Conservation (phyloP, 345 rosid species). For the Psidium guajava region DNA sequence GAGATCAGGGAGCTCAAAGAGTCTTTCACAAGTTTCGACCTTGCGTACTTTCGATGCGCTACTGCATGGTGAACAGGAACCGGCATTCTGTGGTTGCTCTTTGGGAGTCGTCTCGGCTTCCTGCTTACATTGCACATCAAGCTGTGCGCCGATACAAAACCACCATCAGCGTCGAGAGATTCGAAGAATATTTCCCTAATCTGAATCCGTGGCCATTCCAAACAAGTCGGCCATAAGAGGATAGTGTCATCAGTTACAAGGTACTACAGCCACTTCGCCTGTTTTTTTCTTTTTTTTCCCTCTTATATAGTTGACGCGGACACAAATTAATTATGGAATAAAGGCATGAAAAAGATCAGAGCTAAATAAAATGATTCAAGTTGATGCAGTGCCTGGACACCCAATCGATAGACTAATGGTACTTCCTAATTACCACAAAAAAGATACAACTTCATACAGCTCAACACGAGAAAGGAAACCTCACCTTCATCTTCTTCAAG, state of each 20-base stretch:
- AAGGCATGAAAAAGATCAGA: background rate
- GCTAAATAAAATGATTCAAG: background rate
- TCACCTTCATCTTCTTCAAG: constrained; percentile 58
- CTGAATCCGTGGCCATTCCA: background rate
- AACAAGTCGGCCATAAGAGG: background rate
- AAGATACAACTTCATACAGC: background rate
- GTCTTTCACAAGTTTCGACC: background rate
- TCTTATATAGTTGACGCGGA: background rate
- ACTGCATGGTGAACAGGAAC: background rate
- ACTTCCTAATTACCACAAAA: background rate
- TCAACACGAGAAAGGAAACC: background rate
- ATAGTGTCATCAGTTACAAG: background rate
- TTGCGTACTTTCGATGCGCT: background rate
- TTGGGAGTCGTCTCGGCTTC: background rate
- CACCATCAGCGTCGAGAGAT: background rate
- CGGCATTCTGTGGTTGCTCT: background rate
- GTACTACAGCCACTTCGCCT: background rate
- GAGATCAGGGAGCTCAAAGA: background rate
- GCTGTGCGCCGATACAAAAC: background rate
- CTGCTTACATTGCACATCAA: background rate
- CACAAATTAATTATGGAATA: background rate
- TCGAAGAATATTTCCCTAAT: background rate
- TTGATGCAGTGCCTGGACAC: background rate
- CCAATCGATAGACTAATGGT: background rate
- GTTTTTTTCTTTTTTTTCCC: background rate